Evolutionary conservation across 176 grass and related monocot genomes (phyloP), one percentile per base, ranked within the genome.

Genomic region (Carex littledalei): DNA sequence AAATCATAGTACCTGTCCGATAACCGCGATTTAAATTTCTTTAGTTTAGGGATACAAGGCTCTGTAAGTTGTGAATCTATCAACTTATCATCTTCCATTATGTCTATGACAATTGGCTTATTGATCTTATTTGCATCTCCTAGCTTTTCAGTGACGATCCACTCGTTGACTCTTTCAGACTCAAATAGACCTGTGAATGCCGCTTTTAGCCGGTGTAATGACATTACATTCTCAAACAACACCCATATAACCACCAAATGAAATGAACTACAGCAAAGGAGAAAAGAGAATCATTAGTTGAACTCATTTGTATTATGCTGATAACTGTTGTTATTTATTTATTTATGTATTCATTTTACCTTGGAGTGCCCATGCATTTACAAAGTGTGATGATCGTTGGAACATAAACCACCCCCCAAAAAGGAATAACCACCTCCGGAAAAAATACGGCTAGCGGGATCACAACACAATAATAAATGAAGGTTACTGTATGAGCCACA

Each of bases 171-270:
- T 87, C 91, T 75, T 56, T 89, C 93, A 34, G 91, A 88, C 18
- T 94, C 95, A 3, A 98, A 80, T 61, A 98, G 66, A 62, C 95
- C 95, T 4, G 88, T 89, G 39, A 84, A 1, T 29, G 93, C 91
- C 0, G 93, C 95, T 67, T 87, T 94, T 80, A 93, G 80, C 58
- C 93, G 93, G 66, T 94, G 91, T 78, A 93, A 71, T 2, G 95
- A 93, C 93, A 98, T 98, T 32, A 93, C 95, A 88, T 98, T 98
- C 89, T 98, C 95, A 67, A 93, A 94, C 12, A 98, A 82, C 18
- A 98, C 84, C 93, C 95, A 98, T 39, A 98, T 85, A 10, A 94
- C 84, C 50, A 98, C 88, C 43, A 98, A 85, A 74, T 98, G 95
- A 86, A 98, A 94, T 62, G 95, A 98, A 67, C 95, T 98, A 84